Base-by-base conservation (phyloP, 768 basidiomycete species). In the Xerocomellus dryophilus region DNA sequence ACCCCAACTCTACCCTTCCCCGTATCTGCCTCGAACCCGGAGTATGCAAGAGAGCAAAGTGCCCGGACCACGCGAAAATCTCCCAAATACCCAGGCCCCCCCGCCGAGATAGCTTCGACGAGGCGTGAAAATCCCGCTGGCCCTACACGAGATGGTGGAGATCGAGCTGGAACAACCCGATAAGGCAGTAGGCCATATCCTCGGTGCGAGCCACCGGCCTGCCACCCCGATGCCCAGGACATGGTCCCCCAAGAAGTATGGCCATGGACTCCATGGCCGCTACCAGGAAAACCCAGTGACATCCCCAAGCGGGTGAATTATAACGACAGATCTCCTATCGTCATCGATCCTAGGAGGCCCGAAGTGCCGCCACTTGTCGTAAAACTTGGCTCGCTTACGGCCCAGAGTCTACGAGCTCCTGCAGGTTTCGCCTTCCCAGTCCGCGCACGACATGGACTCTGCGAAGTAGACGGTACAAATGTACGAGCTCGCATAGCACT, bases 101-200 rank as follows among this genome's bases (percentile, higher is more conserved):
- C 18, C 35, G 14, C 40, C 7, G 52, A n/a, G 23, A 62, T 45
- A 5, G 35, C 50, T 34, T 56, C 53, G 6, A 63, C 21, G 10
- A 66, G 48, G 20, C 66, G 47, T 14, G 42, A 32, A 67, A 65
- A 2, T 64, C 66, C 21, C 44, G 51, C 31, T 49, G 18, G 0
- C 61, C 66, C n/a, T 60, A 29, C 68, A 67, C 3, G 52, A 21
- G 27, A 68, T 56, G 8, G 54, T 34, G n/a, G n/a, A 67, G 23
- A 31, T 42, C 52, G 18, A 66, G 43, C 8, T 41, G 35, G 12
- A 67, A 60, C 2, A 68, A 11, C 1, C 62, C 62, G 10, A 64
- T 18, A 11, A 67, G 53, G 25, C 48, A 62, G 44, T 66, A 67
- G 2, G 64, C 62, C 12, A 31, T 49, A 23, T 67, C 66, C n/a